Percentiles rank a stretch among this genome's conserved stretches.
Evolutionary conservation across 2,329 filamentous ascomycete genomes (phyloP).

Genomic region (Aciculosporium take): DNA sequence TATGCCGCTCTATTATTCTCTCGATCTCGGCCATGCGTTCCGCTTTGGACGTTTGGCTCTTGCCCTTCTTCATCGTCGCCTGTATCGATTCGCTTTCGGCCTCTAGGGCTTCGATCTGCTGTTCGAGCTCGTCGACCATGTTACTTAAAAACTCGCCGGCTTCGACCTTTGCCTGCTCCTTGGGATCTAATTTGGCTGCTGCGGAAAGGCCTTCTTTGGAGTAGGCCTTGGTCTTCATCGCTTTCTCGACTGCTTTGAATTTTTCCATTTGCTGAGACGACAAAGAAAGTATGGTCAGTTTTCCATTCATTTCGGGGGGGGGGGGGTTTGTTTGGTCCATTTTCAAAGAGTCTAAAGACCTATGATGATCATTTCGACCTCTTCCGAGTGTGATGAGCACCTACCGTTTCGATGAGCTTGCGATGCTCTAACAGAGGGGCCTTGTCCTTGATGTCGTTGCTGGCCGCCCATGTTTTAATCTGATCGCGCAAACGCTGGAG

Average conservation of each 20-base stretch:
- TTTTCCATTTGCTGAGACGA: conserved; percentile 82
- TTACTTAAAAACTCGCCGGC: conserved; percentile 70
- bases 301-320: neutral
- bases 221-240: conserved; percentile 99
- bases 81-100: conserved; percentile 79
- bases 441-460: conserved; percentile 99
- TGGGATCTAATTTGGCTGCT: conserved; percentile 88
- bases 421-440: conserved; percentile 84
- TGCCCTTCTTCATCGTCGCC: conserved; percentile 86
- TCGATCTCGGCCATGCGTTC: conserved; percentile 83
- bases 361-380: too few species aligned
- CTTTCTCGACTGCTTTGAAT: conserved; percentile 99
- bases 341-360: too few species aligned
- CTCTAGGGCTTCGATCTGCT: conserved; percentile 84
- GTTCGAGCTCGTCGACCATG: conserved; percentile 85
- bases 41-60: conserved; percentile 68
- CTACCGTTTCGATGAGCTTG: conserved; percentile 92
- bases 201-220: conserved; percentile 94
- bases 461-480: conserved; percentile 98
- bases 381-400: conserved; percentile 17
- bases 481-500: conserved; percentile 92
- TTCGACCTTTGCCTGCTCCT: conserved; percentile 88
- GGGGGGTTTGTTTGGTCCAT: too few species aligned
- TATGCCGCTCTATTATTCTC: conserved; percentile 74
- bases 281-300: neutral